Evolutionary conservation across 1,284 basidiomycete species (phyloP).

Genomic region (Rhodotorula sp.): DNA sequence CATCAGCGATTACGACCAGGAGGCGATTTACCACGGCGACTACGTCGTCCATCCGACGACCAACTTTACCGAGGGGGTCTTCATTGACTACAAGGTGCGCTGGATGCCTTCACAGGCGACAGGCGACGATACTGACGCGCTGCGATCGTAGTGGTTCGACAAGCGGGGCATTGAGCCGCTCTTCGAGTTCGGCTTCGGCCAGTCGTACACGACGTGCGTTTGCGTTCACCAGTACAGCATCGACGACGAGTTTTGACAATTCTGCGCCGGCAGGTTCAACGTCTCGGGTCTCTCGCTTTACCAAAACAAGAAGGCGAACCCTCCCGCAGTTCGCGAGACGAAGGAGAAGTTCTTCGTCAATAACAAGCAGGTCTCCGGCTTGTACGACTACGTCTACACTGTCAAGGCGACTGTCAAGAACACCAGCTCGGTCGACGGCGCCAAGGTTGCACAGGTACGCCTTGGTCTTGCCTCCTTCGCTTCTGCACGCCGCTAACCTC

Average conservation of each 20-base stretch:
- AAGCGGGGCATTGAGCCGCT: constrained; percentile 50
- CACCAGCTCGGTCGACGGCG: constrained; percentile 49
- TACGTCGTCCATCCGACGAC: constrained; percentile 1
- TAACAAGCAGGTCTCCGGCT: constrained; percentile 15
- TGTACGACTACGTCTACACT: constrained; percentile 49
- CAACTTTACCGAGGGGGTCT: constrained; percentile 55
- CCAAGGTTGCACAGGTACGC: constrained; percentile 52
- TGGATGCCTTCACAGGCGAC: too few species aligned
- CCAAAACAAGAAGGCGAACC: constrained; percentile 18
- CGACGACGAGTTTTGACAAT: background rate
- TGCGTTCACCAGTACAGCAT: too few species aligned
- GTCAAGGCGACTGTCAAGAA: constrained; percentile 53
- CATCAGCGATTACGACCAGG: constrained; percentile 59
- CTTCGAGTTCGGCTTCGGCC: constrained; percentile 55
- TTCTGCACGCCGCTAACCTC: background rate
- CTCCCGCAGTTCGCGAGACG: constrained; percentile 46
- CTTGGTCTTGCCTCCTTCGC: background rate
- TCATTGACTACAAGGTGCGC: constrained; percentile 53
- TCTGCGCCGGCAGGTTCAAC: constrained; percentile 43
- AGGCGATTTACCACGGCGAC: constrained; percentile 29
- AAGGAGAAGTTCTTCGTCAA: constrained; percentile 48
- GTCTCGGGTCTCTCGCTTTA: constrained; percentile 46
- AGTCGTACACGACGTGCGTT: constrained; percentile 50
- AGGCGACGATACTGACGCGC: too few species aligned
- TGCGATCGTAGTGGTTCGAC: constrained; percentile 50